Base-by-base conservation (phyloP, 495 filamentous ascomycete genomes). In the Tuber borchii region DNA sequence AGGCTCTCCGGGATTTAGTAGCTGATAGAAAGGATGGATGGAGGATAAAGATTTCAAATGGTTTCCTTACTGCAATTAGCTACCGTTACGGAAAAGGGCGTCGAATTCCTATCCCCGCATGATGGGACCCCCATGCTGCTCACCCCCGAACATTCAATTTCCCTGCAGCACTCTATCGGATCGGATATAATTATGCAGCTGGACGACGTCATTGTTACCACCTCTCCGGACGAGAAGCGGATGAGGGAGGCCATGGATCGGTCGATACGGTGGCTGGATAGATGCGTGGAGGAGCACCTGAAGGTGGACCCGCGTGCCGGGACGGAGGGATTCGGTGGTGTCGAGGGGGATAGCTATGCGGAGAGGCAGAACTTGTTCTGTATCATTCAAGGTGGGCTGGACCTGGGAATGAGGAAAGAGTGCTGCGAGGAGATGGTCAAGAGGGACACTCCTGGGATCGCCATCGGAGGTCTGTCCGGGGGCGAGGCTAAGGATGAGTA, bases 121-220 rank as follows among this genome's bases (percentile, higher is more conserved):
- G 95, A 98, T 84, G 93, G 94, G 75, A 88, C 90, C 0, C 94
- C 95, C n/a, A 98, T 98, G 95, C 89, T 98, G 16, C 90, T 99
- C 19, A 98, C 96, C 0, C 95, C 95, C 6, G 95, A 99, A 83
- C 95, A 97, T 85, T 98, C 95, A 1, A 98, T 98, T 76, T 91
- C 91, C 37, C 88, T 99, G 26, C 95, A 99, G 82, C 97, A 98
- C 84, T 93, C 91, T 44, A 98, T 99, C 81, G 96, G 95, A 80
- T 95, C 93, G 72, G 95, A 99, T 86, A 98, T 99, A 81, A 97
- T 98, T 44, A 98, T 99, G 96, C 96, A 98, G 84, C 88, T 99
- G 12, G 95, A 99, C 85, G 95, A 99, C 83, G 96, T 99, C 51
- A 91, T 98, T 71, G 94, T 92, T 34, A 97, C 96, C 16, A 98